Conservation (phyloP, 2,329 filamentous ascomycete species). For the Colletotrichum lupini region DNA sequence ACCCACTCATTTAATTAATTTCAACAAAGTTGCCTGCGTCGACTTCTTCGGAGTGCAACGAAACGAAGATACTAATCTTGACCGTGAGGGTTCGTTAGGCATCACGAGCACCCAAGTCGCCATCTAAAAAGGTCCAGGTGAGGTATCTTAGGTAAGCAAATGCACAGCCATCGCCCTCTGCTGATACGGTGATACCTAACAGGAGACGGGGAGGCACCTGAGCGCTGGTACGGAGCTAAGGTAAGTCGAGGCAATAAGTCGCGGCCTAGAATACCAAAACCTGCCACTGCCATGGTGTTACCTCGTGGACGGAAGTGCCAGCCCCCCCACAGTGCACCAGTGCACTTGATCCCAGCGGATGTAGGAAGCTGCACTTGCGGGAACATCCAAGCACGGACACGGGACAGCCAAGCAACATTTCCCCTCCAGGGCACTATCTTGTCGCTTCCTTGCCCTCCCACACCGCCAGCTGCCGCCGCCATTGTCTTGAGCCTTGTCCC, state of each 20-base stretch:
- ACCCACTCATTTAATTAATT: not conserved
- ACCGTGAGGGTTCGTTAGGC: too few species aligned
- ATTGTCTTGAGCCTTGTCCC: constrained; percentile 10
- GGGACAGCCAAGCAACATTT: not conserved
- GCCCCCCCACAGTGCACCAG: not conserved
- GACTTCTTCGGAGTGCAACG: not conserved
- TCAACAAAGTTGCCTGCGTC: not conserved
- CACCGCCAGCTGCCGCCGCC: constrained; percentile 3
- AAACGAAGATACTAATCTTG: not conserved
- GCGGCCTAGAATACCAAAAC: not conserved
- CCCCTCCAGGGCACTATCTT: not conserved
- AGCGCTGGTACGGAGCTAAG: too few species aligned
- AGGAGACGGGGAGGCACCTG: too few species aligned
- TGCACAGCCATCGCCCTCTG: too few species aligned
- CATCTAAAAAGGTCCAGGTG: too few species aligned
- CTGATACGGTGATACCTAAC: too few species aligned
- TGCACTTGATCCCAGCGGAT: not conserved
- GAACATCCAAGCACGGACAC: not conserved
- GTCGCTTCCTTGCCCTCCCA: not conserved
- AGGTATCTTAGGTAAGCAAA: too few species aligned
- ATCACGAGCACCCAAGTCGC: too few species aligned
- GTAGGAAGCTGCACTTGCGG: not conserved
- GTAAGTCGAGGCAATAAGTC: not conserved
- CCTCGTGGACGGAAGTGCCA: too few species aligned
- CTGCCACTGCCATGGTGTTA: not conserved